These are phyloP conservation scores for Alternaria brassicae DNA, from an alignment of 2,329 filamentous ascomycete genomes.

Conservation along the genomic window DNA sequence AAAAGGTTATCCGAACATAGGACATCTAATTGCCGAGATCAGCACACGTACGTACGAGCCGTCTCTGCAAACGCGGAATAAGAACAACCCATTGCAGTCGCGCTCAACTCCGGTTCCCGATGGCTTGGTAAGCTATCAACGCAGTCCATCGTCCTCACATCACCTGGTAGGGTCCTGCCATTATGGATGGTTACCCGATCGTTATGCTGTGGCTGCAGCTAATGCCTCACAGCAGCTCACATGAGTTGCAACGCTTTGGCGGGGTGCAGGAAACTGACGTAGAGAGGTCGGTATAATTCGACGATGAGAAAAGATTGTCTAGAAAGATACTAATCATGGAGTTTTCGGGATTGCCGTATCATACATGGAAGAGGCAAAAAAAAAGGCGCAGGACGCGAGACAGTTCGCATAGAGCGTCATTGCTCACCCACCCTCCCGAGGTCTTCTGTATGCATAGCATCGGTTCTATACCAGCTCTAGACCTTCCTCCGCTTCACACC, in stretches of 20 bases:
- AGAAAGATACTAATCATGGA: neutral
- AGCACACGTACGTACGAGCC: neutral
- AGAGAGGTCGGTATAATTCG: neutral
- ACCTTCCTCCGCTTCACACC: neutral
- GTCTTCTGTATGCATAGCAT: neutral
- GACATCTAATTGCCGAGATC: constrained; percentile 7
- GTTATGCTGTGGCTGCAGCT: constrained; percentile 11
- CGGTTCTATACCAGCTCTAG: constrained; percentile 10
- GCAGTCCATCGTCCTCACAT: constrained; percentile 4
- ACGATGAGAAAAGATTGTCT: neutral
- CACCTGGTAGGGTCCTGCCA: neutral
- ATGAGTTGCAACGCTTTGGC: neutral
- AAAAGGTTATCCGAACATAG: neutral
- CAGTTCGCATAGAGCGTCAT: constrained; percentile 12
- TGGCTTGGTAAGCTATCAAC: constrained; percentile 13
- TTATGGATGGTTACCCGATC: constrained; percentile 2
- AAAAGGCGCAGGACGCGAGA: neutral
- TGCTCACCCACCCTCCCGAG: neutral
- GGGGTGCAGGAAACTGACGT: neutral
- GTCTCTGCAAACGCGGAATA: neutral
- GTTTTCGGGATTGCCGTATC: neutral
- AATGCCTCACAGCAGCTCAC: neutral
- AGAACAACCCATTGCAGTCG: constrained; percentile 6
- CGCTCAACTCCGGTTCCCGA: constrained; percentile 22
- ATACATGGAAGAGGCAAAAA: neutral